Evolutionary conservation across 805 yeast species (phyloP).

Genomic region (Jamesozyma spencerorum): DNA sequence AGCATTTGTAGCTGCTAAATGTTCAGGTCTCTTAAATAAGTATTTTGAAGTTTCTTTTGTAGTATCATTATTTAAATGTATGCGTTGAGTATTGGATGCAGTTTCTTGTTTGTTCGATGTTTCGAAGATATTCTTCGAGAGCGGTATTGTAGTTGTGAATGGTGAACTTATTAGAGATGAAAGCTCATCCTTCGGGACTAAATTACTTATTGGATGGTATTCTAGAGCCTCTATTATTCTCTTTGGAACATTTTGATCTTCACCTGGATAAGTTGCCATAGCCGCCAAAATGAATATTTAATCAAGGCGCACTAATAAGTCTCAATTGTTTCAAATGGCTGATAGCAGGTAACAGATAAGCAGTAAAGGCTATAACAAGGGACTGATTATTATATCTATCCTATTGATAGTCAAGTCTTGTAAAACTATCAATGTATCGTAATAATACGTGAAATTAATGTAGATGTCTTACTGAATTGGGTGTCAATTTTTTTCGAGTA

Average conservation of each 20-base stretch:
- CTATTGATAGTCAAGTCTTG: too few species aligned
- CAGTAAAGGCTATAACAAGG: too few species aligned
- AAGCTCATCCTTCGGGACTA: conserved; percentile 25
- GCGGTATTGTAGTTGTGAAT: background rate
- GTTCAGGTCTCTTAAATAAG: conserved; percentile 15
- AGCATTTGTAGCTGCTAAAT: background rate
- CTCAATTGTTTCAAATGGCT: too few species aligned
- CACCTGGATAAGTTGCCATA: conserved; percentile 27
- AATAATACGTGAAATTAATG: too few species aligned
- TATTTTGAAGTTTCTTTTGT: conserved; percentile 3
- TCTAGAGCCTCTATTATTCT: conserved; percentile 20
- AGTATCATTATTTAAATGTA: too few species aligned
- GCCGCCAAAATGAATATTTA: conserved; percentile 17
- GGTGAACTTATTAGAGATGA: conserved; percentile 11
- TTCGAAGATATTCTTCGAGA: background rate
- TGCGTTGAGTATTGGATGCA: too few species aligned
- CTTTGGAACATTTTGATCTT: conserved; percentile 20
- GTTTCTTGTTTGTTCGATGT: background rate
- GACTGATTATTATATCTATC: too few species aligned
- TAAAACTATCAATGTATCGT: too few species aligned
- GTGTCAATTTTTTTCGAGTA: background rate
- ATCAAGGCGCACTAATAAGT: background rate
- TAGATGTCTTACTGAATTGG: too few species aligned
- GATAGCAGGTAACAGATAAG: too few species aligned
- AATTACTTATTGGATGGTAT: conserved; percentile 19